Evolutionary conservation across 2,329 filamentous ascomycete genomes (phyloP).

Genomic region (Ramularia endophylla): DNA sequence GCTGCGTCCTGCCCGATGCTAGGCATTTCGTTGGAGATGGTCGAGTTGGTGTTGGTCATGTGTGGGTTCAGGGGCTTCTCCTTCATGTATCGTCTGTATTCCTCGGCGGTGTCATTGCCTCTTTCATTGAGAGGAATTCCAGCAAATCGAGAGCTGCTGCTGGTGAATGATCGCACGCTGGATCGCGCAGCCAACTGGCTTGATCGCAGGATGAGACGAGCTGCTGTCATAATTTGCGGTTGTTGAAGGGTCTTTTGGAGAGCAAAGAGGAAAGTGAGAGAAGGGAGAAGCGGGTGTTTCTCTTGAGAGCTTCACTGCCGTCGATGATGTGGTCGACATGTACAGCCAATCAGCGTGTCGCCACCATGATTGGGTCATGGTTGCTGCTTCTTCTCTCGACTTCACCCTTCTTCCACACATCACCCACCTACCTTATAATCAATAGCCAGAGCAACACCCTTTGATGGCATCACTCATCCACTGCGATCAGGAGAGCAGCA

Average conservation of each 20-base stretch:
- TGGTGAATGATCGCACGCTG: conserved; percentile 35
- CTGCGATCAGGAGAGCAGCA: no score
- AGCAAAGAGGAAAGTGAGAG: no score
- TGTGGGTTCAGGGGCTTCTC: conserved; percentile 56
- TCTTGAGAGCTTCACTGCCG: no score
- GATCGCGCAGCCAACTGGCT: conserved; percentile 35
- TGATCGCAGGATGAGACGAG: conserved; percentile 41
- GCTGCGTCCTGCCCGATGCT: conserved; percentile 50
- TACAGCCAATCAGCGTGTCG: no score
- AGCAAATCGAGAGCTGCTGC: conserved; percentile 32
- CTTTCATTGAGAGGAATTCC: conserved; percentile 40
- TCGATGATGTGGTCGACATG: no score
- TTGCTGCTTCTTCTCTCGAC: no score
- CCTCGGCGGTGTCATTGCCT: conserved; percentile 47
- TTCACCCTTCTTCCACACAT: no score
- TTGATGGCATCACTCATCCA: no score
- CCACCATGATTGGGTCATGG: no score
- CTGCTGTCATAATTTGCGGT: conserved; percentile 39
- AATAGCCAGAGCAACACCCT: no score
- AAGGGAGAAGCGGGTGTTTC: no score
- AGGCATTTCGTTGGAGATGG: conserved; percentile 58
- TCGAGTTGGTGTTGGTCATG: conserved; percentile 59
- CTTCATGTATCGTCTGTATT: conserved; percentile 51
- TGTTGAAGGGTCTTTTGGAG: conserved; percentile 1
- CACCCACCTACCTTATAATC: no score